A percentile compares a stretch with the other conserved stretches of the same genome.
Evolutionary conservation across 208 protist genomes (phyloP).

Genomic region (Trypanosoma congolense): DNA sequence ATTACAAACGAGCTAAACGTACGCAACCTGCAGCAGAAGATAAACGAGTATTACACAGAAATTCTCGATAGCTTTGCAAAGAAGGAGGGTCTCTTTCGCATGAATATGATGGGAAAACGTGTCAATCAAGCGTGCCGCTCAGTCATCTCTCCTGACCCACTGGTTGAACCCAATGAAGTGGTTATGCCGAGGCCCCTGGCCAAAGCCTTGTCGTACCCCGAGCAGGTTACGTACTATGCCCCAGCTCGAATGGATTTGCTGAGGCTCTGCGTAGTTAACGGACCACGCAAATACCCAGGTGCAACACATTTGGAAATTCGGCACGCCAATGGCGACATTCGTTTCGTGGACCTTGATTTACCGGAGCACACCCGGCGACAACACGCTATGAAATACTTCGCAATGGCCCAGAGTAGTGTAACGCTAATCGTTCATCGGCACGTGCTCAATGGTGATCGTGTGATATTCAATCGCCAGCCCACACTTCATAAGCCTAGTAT

Average conservation of each 20-base stretch:
- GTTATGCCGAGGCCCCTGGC: constrained; percentile 92
- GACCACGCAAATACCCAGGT: constrained; percentile 96
- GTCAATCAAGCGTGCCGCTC: constrained; percentile 98
- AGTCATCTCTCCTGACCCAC: constrained; percentile 99
- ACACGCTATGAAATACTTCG: constrained; percentile 76
- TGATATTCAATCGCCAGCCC: constrained; percentile 99
- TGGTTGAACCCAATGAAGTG: constrained; percentile 96
- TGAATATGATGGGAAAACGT: constrained; percentile 99
- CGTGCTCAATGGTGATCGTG: constrained; percentile 94
- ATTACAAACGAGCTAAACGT: constrained; percentile 81
- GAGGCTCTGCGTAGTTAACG: constrained; percentile 96
- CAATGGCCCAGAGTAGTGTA: constrained; percentile 52
- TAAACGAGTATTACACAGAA: constrained; percentile 72
- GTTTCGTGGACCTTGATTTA: constrained; percentile 77
- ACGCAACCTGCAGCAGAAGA: constrained; percentile 77
- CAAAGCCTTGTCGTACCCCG: constrained; percentile 94
- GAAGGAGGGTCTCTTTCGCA: constrained; percentile 99
- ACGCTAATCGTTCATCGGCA: constrained; percentile 95
- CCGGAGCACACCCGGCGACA: constrained; percentile 67
- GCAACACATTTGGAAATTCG: constrained; percentile 94
- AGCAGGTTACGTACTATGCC: constrained; percentile 81
- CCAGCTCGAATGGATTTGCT: constrained; percentile 83
- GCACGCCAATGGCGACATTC: constrained; percentile 60
- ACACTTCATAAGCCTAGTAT: constrained; percentile 99
- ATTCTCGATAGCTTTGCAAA: constrained; percentile 95